Conservation (phyloP, 1,284 basidiomycete species). For the Cutaneotrichosporon arboriforme region DNA sequence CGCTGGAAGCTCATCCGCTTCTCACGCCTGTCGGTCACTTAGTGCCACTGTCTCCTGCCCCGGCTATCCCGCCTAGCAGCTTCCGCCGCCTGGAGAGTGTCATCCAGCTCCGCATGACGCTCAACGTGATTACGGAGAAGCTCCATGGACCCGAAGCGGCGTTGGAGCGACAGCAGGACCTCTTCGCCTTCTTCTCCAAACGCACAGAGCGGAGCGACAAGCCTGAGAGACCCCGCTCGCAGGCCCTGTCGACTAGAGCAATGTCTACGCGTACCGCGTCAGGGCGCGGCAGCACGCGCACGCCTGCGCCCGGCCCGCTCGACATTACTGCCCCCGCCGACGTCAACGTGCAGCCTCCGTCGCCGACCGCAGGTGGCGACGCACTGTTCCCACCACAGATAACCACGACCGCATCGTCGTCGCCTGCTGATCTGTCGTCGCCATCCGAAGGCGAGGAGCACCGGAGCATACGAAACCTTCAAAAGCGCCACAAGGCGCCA, state of each 20-base stretch:
- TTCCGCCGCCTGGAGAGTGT: slow-evolving; percentile 55
- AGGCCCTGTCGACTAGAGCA: not conserved
- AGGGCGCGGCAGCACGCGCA: not conserved
- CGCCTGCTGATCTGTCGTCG: slow-evolving; percentile 9
- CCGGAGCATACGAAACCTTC: not conserved
- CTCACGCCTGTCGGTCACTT: slow-evolving; percentile 6
- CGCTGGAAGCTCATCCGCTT: slow-evolving; percentile 12
- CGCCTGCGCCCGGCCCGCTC: not conserved
- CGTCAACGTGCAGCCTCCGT: slow-evolving; percentile 8
- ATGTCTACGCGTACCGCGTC: not conserved
- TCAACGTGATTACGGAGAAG: slow-evolving; percentile 74
- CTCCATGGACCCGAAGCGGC: slow-evolving; percentile 82
- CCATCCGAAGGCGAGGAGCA: slow-evolving; percentile 8
- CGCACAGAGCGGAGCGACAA: slow-evolving; percentile 6
- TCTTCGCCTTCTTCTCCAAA: slow-evolving; percentile 69
- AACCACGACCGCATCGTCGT: slow-evolving; percentile 1
- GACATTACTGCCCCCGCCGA: slow-evolving; percentile 5
- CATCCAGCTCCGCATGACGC: slow-evolving; percentile 80
- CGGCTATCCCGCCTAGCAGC: not conserved
- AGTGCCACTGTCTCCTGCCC: not conserved
- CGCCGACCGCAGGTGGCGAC: slow-evolving; percentile 1
- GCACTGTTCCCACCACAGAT: not conserved
- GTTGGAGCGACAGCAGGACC: slow-evolving; percentile 72
- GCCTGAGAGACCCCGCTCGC: not conserved
- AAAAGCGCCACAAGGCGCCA: slow-evolving; percentile 15